Base-by-base conservation (phyloP, 306 rosid genomes). In the Coriaria nepalensis region DNA sequence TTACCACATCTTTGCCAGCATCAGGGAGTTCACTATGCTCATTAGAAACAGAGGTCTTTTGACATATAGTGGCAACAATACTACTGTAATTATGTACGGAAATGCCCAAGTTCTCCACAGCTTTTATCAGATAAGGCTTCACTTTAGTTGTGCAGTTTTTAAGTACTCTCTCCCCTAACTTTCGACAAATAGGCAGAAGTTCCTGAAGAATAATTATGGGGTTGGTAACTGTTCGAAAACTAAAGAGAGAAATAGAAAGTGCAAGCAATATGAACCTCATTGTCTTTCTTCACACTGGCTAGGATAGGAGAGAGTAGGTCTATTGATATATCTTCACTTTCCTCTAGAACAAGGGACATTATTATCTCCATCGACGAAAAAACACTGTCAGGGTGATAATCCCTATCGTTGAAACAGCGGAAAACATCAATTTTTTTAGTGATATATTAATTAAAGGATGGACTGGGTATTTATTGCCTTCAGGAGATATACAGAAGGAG, bases 281-380 rank as follows among this genome's bases (percentile, higher is more conserved):
- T 66, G 59, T 64, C 68, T 13, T 76, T 86, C 66, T 68, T 86
- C 64, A 76, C 72, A 49, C 73, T 70, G 35, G 60, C 78, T 59
- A 86, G 48, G 45, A 86, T 55, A 13, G 88, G 78, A 60, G 74
- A 38, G 35, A 86, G 75, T 5, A 86, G 56, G 38, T 78, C 93
- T 40, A 50, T 5, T 45, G 93, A 59, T 47, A 78, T 67, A 12
- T 86, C 95, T 73, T 86, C 95, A 69, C 93, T 86, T 76, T 86
- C 95, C 67, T 86, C 95, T 35, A 86, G 29, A 41, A 86, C 85
- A 52, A 86, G 93, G 49, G 66, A 62, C 88, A 86, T 86, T 46
- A 81, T 78, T 13, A 76, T 86, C 73, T 78, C 88, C 93, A 86
- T 81, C 36, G 88, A 76, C 39, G 93, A 64, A 55, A 76, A 65